phyloP scores from a whole-genome alignment of 441 rosid species.

The Gossypium gossypioides region DNA sequence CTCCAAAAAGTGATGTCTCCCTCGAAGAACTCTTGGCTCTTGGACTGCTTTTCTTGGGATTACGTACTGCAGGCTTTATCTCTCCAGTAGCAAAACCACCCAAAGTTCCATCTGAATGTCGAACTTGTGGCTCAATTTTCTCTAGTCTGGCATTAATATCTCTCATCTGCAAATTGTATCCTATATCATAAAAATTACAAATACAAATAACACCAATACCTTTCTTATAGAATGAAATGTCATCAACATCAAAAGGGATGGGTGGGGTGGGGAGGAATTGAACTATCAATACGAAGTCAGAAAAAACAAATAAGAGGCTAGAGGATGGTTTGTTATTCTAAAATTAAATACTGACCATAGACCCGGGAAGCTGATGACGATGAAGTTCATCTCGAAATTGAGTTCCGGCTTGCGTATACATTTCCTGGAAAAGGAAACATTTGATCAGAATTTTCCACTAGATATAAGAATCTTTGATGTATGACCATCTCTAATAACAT shows the following conservation, averaged over 20 bases:
- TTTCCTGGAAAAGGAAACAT: slow-evolving; percentile 52
- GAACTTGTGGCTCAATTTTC: slow-evolving; percentile 73
- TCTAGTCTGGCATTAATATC: slow-evolving; percentile 94
- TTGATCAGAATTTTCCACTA: slow-evolving; percentile 8
- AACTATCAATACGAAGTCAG: neutral
- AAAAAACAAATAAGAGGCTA: neutral
- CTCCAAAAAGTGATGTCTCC: slow-evolving; percentile 78
- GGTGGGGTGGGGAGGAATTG: neutral
- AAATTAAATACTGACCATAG: slow-evolving; percentile 39
- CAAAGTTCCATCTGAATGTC: slow-evolving; percentile 46
- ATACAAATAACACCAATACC: neutral
- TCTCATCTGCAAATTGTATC: slow-evolving; percentile 52
- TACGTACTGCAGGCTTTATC: slow-evolving; percentile 45
- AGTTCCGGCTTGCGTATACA: slow-evolving; percentile 76
- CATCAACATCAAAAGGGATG: neutral
- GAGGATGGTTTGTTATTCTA: neutral
- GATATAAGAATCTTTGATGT: neutral
- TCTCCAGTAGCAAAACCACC: slow-evolving; percentile 44
- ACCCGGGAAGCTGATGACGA: slow-evolving; percentile 72
- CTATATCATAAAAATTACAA: neutral
- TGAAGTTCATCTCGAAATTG: slow-evolving; percentile 99
- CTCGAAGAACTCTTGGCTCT: slow-evolving; percentile 64
- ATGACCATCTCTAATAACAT: neutral
- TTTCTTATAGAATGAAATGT: neutral
- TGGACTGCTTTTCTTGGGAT: slow-evolving; percentile 78